Evolutionary conservation across 2,329 filamentous ascomycete genomes (phyloP), one percentile per base, ranked within the genome.

Genomic region (Corinectria fuckeliana): DNA sequence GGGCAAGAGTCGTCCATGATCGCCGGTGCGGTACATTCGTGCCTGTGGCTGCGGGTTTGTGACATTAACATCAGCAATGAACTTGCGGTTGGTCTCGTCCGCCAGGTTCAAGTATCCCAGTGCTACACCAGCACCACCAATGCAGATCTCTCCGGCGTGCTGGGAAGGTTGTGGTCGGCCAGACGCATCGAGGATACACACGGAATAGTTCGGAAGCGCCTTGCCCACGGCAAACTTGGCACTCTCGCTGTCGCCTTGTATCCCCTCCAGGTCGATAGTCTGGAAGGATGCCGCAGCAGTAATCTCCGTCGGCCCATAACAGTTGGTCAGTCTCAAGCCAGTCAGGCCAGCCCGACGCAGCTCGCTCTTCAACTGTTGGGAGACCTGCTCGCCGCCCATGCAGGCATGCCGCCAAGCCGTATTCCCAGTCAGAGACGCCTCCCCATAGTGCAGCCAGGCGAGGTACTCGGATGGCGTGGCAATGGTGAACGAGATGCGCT

Each of bases 391-490:
- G 1, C 53, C 53, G 20, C 53, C 53, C 53, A 56, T 56, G 18
- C 53, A 56, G 3, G 32, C 26, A 20, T 56, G 53, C 16, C 49
- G 53, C 45, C 45, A 56, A n/a, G 48, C n/a, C 11, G 38, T 28
- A 21, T 50, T 49, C 21, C 28, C 53, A 4, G 32, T 45, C 7
- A 56, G 48, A 8, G 21, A 42, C 4, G 53, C 41, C 20, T 45
- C 25, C 3, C 64, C 72, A 23, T 69, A 65, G 3, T 58, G 62
- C 2, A 76, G 44, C 75, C 70, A 76, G 23, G 44, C 64, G 5
- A 60, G 38, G 49, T 78, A 78, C 60, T 83, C 80, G 0, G 81
- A 77, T 0, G 80, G 79, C 1, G 76, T 79, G 2, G 71, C 73
- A 3, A 61, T 65, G 0, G 78, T 81, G 32, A 71, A 70, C 0